These are phyloP conservation scores for Fusarium algeriense DNA, from an alignment of 2,329 filamentous ascomycete genomes.

Conservation along the genomic window DNA sequence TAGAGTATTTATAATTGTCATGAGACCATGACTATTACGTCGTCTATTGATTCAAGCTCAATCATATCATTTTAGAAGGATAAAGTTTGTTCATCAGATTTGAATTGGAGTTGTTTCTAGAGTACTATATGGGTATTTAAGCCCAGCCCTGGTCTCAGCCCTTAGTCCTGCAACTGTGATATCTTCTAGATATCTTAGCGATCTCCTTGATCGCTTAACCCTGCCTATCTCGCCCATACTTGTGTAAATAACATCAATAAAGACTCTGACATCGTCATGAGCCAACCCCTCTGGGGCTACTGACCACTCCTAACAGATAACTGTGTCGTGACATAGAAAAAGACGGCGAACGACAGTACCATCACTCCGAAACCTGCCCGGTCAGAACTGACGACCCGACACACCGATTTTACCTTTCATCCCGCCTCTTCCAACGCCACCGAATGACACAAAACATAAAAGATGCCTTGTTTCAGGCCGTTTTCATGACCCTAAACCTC, in stretches of 20 bases:
- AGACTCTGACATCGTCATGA: slow-evolving; percentile 27
- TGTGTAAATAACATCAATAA: slow-evolving; percentile 30
- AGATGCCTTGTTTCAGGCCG: slow-evolving; percentile 23
- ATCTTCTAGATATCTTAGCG: slow-evolving; percentile 24
- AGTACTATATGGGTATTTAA: slow-evolving; percentile 18
- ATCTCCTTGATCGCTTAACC: slow-evolving; percentile 16
- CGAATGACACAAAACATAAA: slow-evolving; percentile 35
- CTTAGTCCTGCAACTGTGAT: slow-evolving; percentile 8
- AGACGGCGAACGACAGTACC: slow-evolving; percentile 21
- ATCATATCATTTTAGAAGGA: not conserved
- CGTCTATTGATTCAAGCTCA: not conserved
- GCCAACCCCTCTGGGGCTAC: slow-evolving; percentile 36
- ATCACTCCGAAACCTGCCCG: slow-evolving; percentile 28
- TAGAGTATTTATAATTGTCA: not conserved
- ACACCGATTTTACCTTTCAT: slow-evolving; percentile 39
- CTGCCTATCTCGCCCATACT: slow-evolving; percentile 18
- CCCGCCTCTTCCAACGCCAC: slow-evolving; percentile 40
- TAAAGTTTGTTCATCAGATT: slow-evolving; percentile 23
- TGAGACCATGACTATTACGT: not conserved
- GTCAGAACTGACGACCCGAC: slow-evolving; percentile 34
- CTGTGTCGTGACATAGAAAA: slow-evolving; percentile 30
- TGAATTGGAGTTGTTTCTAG: slow-evolving; percentile 46
- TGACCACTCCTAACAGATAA: slow-evolving; percentile 30
- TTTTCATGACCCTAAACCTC: slow-evolving; percentile 29
- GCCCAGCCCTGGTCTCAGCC: slow-evolving; percentile 6